phyloP scores from a whole-genome alignment of 1,284 basidiomycete species.

The Trametes polyzona region DNA sequence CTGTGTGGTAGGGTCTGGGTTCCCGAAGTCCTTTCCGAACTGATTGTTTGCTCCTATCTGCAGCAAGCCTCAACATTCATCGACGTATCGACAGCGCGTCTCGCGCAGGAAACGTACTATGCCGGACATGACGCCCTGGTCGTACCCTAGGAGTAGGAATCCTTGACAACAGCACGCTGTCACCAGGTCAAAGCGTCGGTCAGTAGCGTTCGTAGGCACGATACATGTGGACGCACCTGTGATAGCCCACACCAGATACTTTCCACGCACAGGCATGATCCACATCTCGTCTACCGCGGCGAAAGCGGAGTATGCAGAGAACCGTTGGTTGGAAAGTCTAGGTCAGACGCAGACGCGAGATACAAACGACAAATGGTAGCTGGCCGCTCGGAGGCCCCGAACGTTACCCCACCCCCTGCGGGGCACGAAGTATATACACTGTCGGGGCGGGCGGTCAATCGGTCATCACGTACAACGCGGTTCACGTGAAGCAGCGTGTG shows the following conservation, averaged over 20 bases:
- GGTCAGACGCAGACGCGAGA: too few species aligned
- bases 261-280: constrained; percentile 41
- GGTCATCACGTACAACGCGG: constrained; percentile 18
- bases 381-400: too few species aligned
- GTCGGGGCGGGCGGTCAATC: constrained; percentile 9
- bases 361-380: too few species aligned
- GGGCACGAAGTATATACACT: constrained; percentile 12
- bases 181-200: not conserved
- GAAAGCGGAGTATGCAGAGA: too few species aligned
- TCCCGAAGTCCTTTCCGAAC: constrained; percentile 45
- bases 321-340: too few species aligned
- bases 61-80: not conserved
- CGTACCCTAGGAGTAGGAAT: constrained; percentile 49
- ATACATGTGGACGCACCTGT: constrained; percentile 36
- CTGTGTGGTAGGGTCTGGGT: constrained; percentile 44
- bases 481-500: constrained; percentile 19
- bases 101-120: constrained; percentile 35
- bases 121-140: constrained; percentile 53
- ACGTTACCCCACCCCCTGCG: not conserved
- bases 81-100: not conserved
- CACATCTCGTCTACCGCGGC: constrained; percentile 40
- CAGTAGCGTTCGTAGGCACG: not conserved
- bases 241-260: constrained; percentile 46
- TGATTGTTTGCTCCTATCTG: constrained; percentile 49
- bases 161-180: constrained; percentile 44